These are phyloP conservation scores for Calonectria pauciramosa DNA, from an alignment of 2,329 filamentous ascomycete species.

Conservation along the genomic window DNA sequence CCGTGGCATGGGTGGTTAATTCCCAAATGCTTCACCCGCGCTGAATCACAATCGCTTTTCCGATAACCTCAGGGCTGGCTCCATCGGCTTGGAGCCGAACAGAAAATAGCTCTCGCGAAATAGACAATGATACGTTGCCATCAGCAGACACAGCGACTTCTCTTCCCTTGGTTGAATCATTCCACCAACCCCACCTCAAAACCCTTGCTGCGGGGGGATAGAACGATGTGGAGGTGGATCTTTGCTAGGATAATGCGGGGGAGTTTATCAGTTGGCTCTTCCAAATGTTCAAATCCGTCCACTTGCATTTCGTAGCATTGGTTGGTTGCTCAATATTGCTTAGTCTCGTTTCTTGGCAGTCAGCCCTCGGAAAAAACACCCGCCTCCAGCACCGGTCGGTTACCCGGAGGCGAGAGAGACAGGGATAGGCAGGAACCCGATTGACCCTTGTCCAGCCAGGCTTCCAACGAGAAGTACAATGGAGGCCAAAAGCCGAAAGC, in stretches of 20 bases:
- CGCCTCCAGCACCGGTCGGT: too few species aligned
- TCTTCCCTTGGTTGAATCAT: background rate
- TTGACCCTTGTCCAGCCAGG: background rate
- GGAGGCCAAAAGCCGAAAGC: too few species aligned
- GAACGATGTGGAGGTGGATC: background rate
- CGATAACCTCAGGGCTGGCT: background rate
- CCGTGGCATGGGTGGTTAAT: background rate
- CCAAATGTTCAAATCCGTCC: background rate
- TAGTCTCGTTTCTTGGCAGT: background rate
- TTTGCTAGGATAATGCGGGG: conserved; percentile 3
- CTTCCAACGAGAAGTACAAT: too few species aligned
- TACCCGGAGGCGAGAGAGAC: background rate
- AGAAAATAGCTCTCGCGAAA: background rate
- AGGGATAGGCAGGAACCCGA: background rate
- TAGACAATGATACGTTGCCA: background rate
- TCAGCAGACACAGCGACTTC: background rate
- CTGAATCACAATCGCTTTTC: background rate
- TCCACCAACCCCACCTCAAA: conserved; percentile 3
- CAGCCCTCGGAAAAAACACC: background rate
- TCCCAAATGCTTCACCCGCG: background rate
- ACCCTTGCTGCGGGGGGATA: background rate
- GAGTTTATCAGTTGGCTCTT: background rate
- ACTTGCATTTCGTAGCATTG: background rate
- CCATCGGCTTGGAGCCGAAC: background rate
- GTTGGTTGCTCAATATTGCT: background rate